These are phyloP conservation scores for Pythium utonaiense DNA, from an alignment of 352 stramenopile genomes.

Conservation along the genomic window DNA sequence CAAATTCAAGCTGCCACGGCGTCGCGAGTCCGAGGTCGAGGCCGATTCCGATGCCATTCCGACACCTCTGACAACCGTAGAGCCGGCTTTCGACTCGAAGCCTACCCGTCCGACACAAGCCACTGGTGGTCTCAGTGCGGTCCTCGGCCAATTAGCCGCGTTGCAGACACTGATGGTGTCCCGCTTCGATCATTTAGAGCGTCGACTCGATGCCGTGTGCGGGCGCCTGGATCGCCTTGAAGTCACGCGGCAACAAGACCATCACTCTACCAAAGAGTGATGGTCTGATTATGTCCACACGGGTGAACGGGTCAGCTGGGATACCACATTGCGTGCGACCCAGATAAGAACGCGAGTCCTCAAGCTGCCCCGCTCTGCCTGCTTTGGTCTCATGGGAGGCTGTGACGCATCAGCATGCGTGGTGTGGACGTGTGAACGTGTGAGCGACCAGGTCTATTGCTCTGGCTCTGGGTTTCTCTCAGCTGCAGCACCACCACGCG, in stretches of 20 bases:
- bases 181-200: conserved; percentile 52
- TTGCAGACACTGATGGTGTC: conserved; percentile 46
- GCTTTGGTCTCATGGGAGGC: too few relatives aligned
- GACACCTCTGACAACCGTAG: not conserved
- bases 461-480: not conserved
- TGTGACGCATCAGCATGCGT: not conserved
- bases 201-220: conserved; percentile 33
- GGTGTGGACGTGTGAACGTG: not conserved
- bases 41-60: not conserved
- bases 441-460: not conserved
- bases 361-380: too few relatives aligned
- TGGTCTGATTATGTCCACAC: conserved; percentile 5
- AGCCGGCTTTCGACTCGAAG: not conserved
- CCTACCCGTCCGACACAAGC: not conserved
- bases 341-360: conserved; percentile 5
- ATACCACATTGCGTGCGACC: not conserved
- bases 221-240: conserved; percentile 42
- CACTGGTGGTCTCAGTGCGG: conserved; percentile 7
- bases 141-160: conserved; percentile 31
- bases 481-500: not conserved
- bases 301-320: conserved; percentile 3
- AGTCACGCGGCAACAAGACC: conserved; percentile 10
- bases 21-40: not conserved
- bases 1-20: conserved; percentile 47
- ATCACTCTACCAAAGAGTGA: conserved; percentile 19